Evolutionary conservation across 2,329 filamentous ascomycete species (phyloP).

Genomic region (Trichoderma hamatum): DNA sequence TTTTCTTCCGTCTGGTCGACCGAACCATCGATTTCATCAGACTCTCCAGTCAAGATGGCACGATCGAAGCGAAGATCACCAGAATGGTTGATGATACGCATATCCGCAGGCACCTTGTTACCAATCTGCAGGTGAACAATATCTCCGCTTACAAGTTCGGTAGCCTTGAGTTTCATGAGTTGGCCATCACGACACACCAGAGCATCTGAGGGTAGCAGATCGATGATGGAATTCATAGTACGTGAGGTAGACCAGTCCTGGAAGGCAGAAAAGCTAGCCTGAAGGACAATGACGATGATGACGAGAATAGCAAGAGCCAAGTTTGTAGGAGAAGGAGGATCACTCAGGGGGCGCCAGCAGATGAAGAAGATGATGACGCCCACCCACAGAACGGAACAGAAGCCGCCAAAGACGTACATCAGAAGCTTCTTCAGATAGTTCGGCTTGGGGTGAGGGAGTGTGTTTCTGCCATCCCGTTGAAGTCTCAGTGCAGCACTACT

Average conservation of each 20-base stretch:
- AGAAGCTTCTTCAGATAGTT: constrained; percentile 49
- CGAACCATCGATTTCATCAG: constrained; percentile 46
- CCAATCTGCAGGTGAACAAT: constrained; percentile 50
- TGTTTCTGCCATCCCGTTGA: constrained; percentile 47
- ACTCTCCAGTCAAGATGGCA: constrained; percentile 47
- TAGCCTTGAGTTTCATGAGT: constrained; percentile 43
- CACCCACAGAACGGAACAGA: constrained; percentile 52
- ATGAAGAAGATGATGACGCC: constrained; percentile 53
- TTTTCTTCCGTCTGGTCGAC: constrained; percentile 46
- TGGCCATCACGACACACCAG: constrained; percentile 50
- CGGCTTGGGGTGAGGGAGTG: constrained; percentile 45
- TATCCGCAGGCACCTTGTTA: constrained; percentile 53
- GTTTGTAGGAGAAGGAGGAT: constrained; percentile 48
- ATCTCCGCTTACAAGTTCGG: constrained; percentile 51
- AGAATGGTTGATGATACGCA: constrained; percentile 47
- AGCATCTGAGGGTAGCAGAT: constrained; percentile 49
- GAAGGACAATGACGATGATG: constrained; percentile 51
- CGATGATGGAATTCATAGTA: constrained; percentile 52
- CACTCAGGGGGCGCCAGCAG: constrained; percentile 51
- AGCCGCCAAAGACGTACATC: constrained; percentile 51
- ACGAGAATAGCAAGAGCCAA: constrained; percentile 51
- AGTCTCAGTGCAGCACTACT: constrained; percentile 40
- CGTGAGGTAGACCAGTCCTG: constrained; percentile 52
- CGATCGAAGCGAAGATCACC: constrained; percentile 49
- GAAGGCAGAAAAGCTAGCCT: constrained; percentile 51